Base-by-base conservation (phyloP, 495 filamentous ascomycete genomes). In the Astrocystis sublimbata region DNA sequence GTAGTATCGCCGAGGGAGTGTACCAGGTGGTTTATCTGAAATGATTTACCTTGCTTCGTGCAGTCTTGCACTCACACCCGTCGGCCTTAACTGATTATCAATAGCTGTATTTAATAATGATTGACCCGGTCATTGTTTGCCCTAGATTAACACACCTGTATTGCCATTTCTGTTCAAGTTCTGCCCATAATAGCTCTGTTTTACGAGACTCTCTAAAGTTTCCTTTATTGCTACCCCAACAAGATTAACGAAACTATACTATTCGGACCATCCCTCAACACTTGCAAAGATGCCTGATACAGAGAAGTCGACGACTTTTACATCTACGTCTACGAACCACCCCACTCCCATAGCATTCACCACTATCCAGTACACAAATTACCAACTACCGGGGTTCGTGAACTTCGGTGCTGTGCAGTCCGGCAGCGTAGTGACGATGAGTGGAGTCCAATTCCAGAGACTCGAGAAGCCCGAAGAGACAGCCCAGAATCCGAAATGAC, bases 301-400 rank as follows among this genome's bases (percentile, higher is more conserved):
- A n/a, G 35, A 52, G n/a, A 10, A 35, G 5, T 9, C 28, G n/a
- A n/a, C n/a, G n/a, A n/a, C n/a, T n/a, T n/a, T n/a, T n/a, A n/a
- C n/a, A n/a, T n/a, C n/a, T n/a, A n/a, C 13, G 33, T 36, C 33
- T 30, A 4, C 21, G 9, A 49, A 28, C 10, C 9, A 30, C 26
- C 46, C 21, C 13, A 45, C 21, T 23, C 43, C 40, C 3, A 1
- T 17, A 17, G 6, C 7, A 38, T 45, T 43, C 5, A 12, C 54
- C 40, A 57, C 30, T 10, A 12, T 12, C 40, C 54, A 45, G 40
- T 57, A 43, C 23, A 57, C 54, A 12, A 57, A 45, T 10, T 57
- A 57, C 10, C 38, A 57, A 31, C 54, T 40, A 7, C 38, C 54
- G 2, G n/a, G n/a, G n/a, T 5, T 40, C 13, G 9, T 33, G 15